Evolutionary conservation across 805 yeast species (phyloP).

Genomic region (Jamesozyma lodderae): DNA sequence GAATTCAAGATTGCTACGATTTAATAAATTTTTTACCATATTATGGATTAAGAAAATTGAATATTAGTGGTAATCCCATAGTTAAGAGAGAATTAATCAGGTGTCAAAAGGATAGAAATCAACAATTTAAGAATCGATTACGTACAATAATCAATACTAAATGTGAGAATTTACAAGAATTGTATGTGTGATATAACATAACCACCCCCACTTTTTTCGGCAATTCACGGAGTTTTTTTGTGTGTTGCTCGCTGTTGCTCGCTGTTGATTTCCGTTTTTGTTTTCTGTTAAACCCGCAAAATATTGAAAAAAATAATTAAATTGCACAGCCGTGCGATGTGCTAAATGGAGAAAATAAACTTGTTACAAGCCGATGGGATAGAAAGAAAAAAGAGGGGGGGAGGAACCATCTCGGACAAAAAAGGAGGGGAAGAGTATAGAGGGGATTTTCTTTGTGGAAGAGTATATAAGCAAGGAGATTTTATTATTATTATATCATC

Average conservation of each 20-base stretch:
- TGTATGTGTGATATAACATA: neutral
- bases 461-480: neutral
- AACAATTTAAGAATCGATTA: neutral
- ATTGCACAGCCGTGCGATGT: no score
- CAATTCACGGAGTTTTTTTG: no score
- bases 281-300: no score
- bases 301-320: no score
- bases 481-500: no score
- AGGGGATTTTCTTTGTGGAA: neutral
- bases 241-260: no score
- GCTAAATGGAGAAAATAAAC: no score
- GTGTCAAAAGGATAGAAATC: neutral
- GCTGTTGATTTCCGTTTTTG: no score
- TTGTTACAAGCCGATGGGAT: neutral
- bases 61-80: conserved; percentile 1
- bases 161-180: neutral
- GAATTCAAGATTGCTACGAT: neutral
- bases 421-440: neutral
- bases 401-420: neutral
- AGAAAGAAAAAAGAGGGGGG: neutral
- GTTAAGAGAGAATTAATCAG: neutral
- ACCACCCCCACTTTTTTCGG: no score
- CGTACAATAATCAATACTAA: neutral
- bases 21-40: neutral
- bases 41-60: neutral